Evolutionary conservation across 148 eudicot genomes (phyloP).

Genomic region (Persicaria tinctoria): DNA sequence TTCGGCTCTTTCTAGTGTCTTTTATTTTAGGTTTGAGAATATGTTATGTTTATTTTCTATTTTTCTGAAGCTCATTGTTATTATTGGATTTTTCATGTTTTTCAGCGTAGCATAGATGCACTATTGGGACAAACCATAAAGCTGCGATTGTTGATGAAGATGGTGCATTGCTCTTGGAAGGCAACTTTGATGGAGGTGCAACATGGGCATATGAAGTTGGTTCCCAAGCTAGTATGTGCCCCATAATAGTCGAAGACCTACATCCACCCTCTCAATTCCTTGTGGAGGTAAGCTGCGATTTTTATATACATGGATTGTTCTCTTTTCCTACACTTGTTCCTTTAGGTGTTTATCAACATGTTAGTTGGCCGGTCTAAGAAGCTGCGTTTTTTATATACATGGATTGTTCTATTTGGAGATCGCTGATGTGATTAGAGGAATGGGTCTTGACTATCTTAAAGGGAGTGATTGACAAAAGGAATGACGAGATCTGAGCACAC

Average conservation of each 20-base stretch:
- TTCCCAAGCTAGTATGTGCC: slow-evolving; percentile 79
- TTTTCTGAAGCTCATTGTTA: slow-evolving; percentile 4
- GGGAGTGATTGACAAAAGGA: slow-evolving; percentile 85
- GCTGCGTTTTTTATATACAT: no score
- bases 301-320: background rate
- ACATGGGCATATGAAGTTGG: slow-evolving; percentile 99
- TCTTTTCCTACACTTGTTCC: background rate
- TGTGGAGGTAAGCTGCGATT: slow-evolving; percentile 51
- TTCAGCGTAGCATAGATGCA: slow-evolving; percentile 96
- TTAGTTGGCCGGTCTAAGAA: background rate
- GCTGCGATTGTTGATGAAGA: slow-evolving; percentile 65
- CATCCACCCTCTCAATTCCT: slow-evolving; percentile 91
- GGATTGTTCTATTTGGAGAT: slow-evolving; percentile 61
- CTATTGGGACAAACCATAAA: slow-evolving; percentile 90
- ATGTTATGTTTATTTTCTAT: background rate
- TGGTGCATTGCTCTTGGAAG: slow-evolving; percentile 51
- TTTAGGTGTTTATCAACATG: background rate
- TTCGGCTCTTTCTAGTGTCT: background rate
- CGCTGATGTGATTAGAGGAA: slow-evolving; percentile 88
- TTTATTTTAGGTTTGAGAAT: background rate
- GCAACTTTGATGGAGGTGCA: slow-evolving; percentile 77
- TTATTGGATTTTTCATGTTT: slow-evolving; percentile 6
- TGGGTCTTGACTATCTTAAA: slow-evolving; percentile 85
- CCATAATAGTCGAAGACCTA: slow-evolving; percentile 92
- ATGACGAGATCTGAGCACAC: slow-evolving; percentile 87